Base-by-base conservation (phyloP, 768 basidiomycete species). In the Boletus barrowsii region DNA sequence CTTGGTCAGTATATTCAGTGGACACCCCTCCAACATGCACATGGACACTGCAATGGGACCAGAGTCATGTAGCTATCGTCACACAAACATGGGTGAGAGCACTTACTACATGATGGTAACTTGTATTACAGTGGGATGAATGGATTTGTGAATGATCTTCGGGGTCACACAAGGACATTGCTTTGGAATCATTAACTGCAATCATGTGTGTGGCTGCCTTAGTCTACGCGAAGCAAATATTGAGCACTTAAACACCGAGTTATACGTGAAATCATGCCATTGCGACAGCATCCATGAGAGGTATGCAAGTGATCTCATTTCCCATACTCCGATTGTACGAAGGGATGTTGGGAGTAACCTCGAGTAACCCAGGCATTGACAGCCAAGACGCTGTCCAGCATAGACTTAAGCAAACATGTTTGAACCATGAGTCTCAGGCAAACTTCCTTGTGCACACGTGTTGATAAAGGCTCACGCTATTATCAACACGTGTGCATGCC, bases 11-110 rank as follows among this genome's bases (percentile, higher is more conserved):
- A 8, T 26, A 1, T 26, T 26, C 97, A 2, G 97, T 95, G 68
- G 98, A 98, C 93, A 98, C 98, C 10, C 97, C 97, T 43, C 96
- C 96, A 3, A 97, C 97, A 5, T 97, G 96, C 1, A 97, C 97
- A 47, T 97, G 96, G 66, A 94, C 86, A 65, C 94, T 96, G 42
- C 29, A 49, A 52, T 53, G 35, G 4, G 41, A 17, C 30, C 32
- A 54, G n/a, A 39, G 15, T 57, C 40, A 51, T 24, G 44, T 5
- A 44, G n/a, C 20, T 20, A 30, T n/a, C 7, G 15, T 20, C n/a
- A 17, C 8, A 2, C 37, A 29, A 37, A 17, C 10, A 46, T 6
- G 29, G 10, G 8, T 1, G 13, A 8, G 11, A n/a, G 18, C 18
- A 69, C 87, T 75, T 73, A 90, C 91, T 93, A 90, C 75, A 93